Evolutionary conservation across 768 basidiomycete genomes (phyloP).

Genomic region (Podaxis mareebaensis): DNA sequence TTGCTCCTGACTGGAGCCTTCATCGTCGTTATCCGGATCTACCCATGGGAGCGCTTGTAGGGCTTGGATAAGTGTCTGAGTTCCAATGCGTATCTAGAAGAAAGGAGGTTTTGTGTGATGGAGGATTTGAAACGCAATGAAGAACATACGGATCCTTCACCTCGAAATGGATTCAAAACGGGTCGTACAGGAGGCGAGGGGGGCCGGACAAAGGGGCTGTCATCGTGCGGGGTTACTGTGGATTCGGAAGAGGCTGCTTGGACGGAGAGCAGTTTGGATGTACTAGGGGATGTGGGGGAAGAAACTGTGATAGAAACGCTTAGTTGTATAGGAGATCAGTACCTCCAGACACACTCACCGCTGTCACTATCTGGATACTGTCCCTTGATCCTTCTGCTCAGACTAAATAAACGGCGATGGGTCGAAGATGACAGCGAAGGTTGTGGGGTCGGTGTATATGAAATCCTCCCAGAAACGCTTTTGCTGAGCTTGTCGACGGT

Average conservation of each 20-base stretch:
- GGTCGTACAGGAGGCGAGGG: constrained; percentile 64
- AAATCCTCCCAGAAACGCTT: constrained; percentile 48
- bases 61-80: constrained; percentile 87
- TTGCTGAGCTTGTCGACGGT: constrained; percentile 67
- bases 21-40: constrained; percentile 71
- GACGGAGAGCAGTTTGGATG: constrained; percentile 29
- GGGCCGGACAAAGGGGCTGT: constrained; percentile 67
- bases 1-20: constrained; percentile 42
- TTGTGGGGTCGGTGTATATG: constrained; percentile 29
- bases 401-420: constrained; percentile 55
- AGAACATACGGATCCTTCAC: constrained; percentile 67
- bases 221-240: constrained; percentile 27
- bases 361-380: constrained; percentile 38
- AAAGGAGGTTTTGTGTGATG: constrained; percentile 11
- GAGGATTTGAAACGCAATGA: constrained; percentile 15
- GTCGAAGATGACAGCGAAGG: constrained; percentile 34
- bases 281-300: constrained; percentile 24
- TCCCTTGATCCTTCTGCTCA: constrained; percentile 52
- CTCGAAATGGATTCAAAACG: constrained; percentile 55
- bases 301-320: constrained; percentile 3
- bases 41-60: constrained; percentile 84
- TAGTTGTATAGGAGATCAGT: constrained; percentile 15
- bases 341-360: constrained; percentile 23
- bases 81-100: constrained; percentile 79
- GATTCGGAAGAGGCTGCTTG: constrained; percentile 23